phyloP scores from a whole-genome alignment of 2,329 filamentous ascomycete genomes.

The Aspergillus sergii region DNA sequence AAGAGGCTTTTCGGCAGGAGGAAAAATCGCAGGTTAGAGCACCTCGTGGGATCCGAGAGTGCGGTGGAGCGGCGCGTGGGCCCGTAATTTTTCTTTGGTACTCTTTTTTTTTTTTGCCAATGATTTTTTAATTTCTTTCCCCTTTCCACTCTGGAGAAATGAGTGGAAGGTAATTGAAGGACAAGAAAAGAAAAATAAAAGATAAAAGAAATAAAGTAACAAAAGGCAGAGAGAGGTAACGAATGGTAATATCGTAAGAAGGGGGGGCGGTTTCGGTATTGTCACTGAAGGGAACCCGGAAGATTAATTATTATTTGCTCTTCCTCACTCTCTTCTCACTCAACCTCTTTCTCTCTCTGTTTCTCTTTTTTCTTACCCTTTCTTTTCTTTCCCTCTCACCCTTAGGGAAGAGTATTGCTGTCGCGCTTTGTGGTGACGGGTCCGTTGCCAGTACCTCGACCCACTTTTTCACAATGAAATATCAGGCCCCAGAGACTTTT shows the following conservation, averaged over 20 bases:
- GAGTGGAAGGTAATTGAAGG: background rate
- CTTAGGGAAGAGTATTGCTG: constrained; percentile 19
- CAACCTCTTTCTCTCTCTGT: background rate
- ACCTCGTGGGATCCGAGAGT: constrained; percentile 45
- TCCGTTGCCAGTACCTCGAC: constrained; percentile 24
- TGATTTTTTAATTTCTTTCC: background rate
- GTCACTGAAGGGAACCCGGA: constrained; percentile 18
- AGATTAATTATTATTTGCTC: constrained; percentile 21
- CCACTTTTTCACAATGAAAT: constrained; percentile 21
- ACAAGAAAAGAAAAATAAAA: constrained; percentile 7
- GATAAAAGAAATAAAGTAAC: constrained; percentile 5
- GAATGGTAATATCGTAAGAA: constrained; percentile 19
- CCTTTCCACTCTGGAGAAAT: constrained; percentile 7
- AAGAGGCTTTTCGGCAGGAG: constrained; percentile 30
- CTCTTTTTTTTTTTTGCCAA: constrained; percentile 15
- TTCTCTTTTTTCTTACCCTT: constrained; percentile 6
- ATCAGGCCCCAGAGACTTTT: constrained; percentile 15
- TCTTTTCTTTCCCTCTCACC: constrained; percentile 5
- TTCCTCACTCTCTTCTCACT: constrained; percentile 7
- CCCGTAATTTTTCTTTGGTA: constrained; percentile 26
- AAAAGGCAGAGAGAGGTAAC: constrained; percentile 12
- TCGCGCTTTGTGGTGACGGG: constrained; percentile 27
- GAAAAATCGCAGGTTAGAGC: constrained; percentile 26
- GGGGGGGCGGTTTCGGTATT: constrained; percentile 21
- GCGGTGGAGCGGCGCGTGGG: constrained; percentile 35